Conservation (phyloP, 371 early-diverging fungal genomes). For the Circinella minor region DNA sequence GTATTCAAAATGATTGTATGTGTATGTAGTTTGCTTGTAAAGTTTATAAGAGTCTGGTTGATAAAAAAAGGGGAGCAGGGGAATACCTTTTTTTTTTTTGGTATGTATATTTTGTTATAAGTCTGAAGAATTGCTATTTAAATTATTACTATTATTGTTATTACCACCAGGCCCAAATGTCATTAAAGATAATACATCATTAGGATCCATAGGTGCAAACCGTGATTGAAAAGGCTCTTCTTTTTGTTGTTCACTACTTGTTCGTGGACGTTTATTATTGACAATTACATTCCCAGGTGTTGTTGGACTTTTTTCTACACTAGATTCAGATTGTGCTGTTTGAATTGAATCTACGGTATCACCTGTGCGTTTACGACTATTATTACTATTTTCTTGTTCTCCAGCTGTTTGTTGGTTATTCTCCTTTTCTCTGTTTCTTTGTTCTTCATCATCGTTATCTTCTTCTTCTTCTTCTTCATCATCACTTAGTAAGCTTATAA, state of each 20-base stretch:
- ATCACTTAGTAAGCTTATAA: constrained; percentile 45
- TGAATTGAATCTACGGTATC: not conserved
- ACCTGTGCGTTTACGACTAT: not conserved
- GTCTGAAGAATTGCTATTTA: no score
- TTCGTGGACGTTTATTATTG: not conserved
- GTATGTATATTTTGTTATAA: no score
- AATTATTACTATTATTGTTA: no score
- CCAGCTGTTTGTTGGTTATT: not conserved
- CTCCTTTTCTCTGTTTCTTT: not conserved
- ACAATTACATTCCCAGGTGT: not conserved
- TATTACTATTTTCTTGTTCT: not conserved
- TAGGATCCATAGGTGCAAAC: not conserved
- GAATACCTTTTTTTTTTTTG: no score
- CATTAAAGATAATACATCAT: not conserved
- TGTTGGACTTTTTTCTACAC: constrained; percentile 1
- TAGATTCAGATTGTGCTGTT: constrained; percentile 1
- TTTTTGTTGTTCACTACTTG: not conserved
- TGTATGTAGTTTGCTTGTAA: no score
- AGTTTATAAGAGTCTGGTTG: no score
- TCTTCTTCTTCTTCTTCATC: constrained; percentile 30
- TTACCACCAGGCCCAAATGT: not conserved
- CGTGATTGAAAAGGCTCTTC: not conserved
- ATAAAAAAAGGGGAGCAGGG: no score
- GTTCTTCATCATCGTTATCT: not conserved
- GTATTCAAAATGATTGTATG: no score